Conservation (phyloP, 306 rosid genomes). For the Hippophae gyantsensis region DNA sequence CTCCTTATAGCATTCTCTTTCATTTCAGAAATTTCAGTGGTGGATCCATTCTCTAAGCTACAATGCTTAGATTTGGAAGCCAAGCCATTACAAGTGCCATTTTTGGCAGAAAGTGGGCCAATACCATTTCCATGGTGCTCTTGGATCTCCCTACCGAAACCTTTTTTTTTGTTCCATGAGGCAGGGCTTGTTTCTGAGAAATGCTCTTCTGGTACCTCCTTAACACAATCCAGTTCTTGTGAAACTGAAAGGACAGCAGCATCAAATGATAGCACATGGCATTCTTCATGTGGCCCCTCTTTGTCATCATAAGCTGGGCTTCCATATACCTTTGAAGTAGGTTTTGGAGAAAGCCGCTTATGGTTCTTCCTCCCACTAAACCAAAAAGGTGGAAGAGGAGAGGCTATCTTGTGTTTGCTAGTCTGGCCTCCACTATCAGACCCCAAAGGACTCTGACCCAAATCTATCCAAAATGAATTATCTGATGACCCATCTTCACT, state of each 20-base stretch:
- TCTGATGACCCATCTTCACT: conserved; percentile 94
- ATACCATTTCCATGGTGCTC: conserved; percentile 45
- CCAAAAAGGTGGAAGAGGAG: conserved; percentile 81
- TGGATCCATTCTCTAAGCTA: conserved; percentile 44
- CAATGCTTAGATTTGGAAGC: conserved; percentile 32
- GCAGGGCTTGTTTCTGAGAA: conserved; percentile 27
- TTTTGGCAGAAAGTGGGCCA: conserved; percentile 17
- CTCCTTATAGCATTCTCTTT: conserved; percentile 92
- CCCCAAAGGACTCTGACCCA: conserved; percentile 93
- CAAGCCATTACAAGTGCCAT: conserved; percentile 35
- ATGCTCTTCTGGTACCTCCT: conserved; percentile 59
- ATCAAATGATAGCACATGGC: conserved; percentile 70
- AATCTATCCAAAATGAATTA: conserved; percentile 86
- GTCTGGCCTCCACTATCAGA: conserved; percentile 52
- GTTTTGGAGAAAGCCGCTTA: conserved; percentile 53
- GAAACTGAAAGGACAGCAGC: conserved; percentile 79
- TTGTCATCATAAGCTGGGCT: conserved; percentile 74
- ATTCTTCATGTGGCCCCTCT: conserved; percentile 47
- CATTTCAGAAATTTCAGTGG: conserved; percentile 41
- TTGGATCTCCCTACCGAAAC: conserved; percentile 36
- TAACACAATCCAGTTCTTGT: conserved; percentile 63
- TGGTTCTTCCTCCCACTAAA: conserved; percentile 51
- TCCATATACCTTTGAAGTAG: conserved; percentile 57
- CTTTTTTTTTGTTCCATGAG: conserved; percentile 33
- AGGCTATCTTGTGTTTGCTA: conserved; percentile 52